Evolutionary conservation across 2,329 filamentous ascomycete species (phyloP), one percentile per base, ranked within the genome.

Genomic region (Penicillium paneum): DNA sequence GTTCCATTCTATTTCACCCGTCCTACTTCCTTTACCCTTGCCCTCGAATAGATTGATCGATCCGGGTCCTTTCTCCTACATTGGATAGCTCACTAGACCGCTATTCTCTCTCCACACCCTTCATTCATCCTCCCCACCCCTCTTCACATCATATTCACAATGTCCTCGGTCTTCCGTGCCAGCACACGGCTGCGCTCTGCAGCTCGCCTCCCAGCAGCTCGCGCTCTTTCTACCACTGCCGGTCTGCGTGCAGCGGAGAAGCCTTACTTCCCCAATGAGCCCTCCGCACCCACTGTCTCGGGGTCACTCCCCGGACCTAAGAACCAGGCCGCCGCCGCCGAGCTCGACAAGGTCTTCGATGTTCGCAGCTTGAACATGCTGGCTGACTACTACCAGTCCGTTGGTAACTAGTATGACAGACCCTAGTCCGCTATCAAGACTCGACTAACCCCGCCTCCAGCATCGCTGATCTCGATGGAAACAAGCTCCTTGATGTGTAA

Each of bases 301-400:
- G 85, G 82, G 3, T 67, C 76, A 36, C 88, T 96, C 54, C 91
- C 91, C 0, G 91, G 91, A 0, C 90, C 90, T 35, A 82, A 86
- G 77, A 85, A 86, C 73, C 81, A 85, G 77, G 81, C 84, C 64
- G 81, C 83, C 47, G 85, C 89, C 60, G 78, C 84, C 58, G 83
- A 90, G 71, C 82, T 96, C 59, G 79, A 88, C 74, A 79, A 86
- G 68, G 88, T 95, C 56, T 95, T 94, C 68, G 91, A 96, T 73
- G 93, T 89, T 5, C 83, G 91, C 58, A 91, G 87, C 75, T 76
- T 93, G 77, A 95, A 94, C 79, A 89, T 91, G 85, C 79, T 92
- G 66, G 82, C 82, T 57, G 87, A 92, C 74, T 93, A 90, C 75
- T 79, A 81, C 61, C 83, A 86, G 75, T 89, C 86, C 65, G 76